These are phyloP conservation scores for Trametes hirsuta DNA, from an alignment of 1,284 basidiomycete genomes.

Conservation along the genomic window DNA sequence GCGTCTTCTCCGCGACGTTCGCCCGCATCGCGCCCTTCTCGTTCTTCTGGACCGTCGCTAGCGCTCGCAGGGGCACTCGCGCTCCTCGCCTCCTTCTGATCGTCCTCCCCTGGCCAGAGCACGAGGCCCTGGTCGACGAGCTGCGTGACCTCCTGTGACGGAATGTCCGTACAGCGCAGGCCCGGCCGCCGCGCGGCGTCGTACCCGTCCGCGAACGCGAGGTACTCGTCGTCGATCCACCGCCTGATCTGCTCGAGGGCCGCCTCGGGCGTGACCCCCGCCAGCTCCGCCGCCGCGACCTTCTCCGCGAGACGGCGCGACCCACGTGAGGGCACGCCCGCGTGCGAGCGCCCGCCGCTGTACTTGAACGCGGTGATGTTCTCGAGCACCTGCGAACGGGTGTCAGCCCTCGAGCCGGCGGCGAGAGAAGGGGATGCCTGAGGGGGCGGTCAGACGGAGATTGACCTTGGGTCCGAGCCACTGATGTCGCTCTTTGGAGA, in stretches of 20 bases:
- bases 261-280: slow-evolving; percentile 8
- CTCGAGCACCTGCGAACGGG: slow-evolving; percentile 34
- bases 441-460: not conserved
- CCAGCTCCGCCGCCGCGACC: slow-evolving; percentile 23
- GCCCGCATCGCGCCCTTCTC: not conserved
- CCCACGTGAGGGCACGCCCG: slow-evolving; percentile 26
- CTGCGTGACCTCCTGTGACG: slow-evolving; percentile 30
- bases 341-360: slow-evolving; percentile 28
- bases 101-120: slow-evolving; percentile 18
- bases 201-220: slow-evolving; percentile 32
- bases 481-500: slow-evolving; percentile 52
- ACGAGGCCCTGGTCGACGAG: slow-evolving; percentile 27
- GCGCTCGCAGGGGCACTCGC: not conserved
- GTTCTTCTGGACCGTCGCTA: not conserved
- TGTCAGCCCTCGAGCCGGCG: not conserved
- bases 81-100: not conserved
- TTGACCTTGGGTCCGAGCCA: slow-evolving; percentile 56
- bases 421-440: not conserved
- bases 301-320: slow-evolving; percentile 33
- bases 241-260: slow-evolving; percentile 18
- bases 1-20: not conserved
- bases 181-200: slow-evolving; percentile 20
- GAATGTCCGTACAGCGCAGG: slow-evolving; percentile 32
- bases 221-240: slow-evolving; percentile 24
- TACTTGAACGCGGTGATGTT: slow-evolving; percentile 37